Evolutionary conservation across 805 yeast genomes (phyloP), one percentile per base, ranked within the genome.

Genomic region (Pichia eremophila): DNA sequence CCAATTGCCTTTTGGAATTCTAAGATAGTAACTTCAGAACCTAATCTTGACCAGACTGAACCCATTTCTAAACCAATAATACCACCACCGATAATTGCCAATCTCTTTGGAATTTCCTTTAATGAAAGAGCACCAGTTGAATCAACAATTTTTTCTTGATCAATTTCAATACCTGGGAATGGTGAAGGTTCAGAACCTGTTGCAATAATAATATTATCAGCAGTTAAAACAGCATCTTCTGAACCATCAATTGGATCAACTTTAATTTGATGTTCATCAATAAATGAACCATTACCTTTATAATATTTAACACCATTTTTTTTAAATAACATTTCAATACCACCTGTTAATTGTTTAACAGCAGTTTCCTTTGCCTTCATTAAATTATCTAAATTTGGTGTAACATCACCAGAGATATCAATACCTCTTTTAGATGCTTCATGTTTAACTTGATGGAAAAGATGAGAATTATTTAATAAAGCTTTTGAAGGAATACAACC

Each of bases 401-500:
- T 67, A 46, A 87, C 95, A 48, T 79, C 89, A 50, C 76, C 75
- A 11, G 48, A 41, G 49, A 90, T 85, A 52, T 86, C 93, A 58
- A 93, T 90, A 70, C 99, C 99, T 69, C 99, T 82, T 58, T 73
- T 69, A 57, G 75, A 77, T 48, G 97, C 74, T 64, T 93, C 99
- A 62, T 80, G 83, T 67, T 80, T 74, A 69, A 93, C 85, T 66
- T 82, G 84, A 69, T 93, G 98, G 74, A 78, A 91, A 57, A 91
- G 67, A 51, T 89, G 96, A 17, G 98, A 85, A 77, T 93, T 93
- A 81, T 93, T 91, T 61, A 93, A 74, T 51, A 93, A 70, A 7
- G 99, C 86, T 71, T 93, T 93, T 55, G 99, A 93, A 50, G 99
- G 99, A 62, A 93, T 93, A 77, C 99, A 93, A 44, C 99, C 99